A percentile compares a stretch with the other conserved stretches of the same genome.
These are phyloP conservation scores for Trametes cingulata DNA, from an alignment of 768 basidiomycete genomes.

Conservation along the genomic window DNA sequence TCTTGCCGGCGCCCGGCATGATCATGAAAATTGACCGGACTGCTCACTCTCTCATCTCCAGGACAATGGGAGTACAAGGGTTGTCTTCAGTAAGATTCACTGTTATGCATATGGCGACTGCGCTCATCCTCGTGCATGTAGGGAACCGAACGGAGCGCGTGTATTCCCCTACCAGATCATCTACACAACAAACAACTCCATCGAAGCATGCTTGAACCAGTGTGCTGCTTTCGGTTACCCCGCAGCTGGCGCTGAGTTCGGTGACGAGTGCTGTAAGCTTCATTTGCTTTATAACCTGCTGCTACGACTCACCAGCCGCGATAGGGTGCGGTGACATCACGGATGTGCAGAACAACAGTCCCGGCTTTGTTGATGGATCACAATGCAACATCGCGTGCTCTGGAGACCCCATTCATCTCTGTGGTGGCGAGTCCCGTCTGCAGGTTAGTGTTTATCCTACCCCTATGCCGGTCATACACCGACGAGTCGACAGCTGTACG, in stretches of 20 bases:
- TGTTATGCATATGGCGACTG: not conserved
- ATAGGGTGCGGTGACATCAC: slow-evolving; percentile 70
- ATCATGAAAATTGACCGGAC: not conserved
- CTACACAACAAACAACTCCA: slow-evolving; percentile 62
- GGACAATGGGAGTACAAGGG: slow-evolving; percentile 66
- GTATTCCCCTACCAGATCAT: slow-evolving; percentile 64
- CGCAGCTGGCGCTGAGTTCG: slow-evolving; percentile 69
- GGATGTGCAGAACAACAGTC: slow-evolving; percentile 47
- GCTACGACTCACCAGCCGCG: not conserved
- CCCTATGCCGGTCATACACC: no score
- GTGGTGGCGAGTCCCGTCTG: slow-evolving; percentile 59
- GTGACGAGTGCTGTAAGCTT: slow-evolving; percentile 69
- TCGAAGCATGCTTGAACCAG: slow-evolving; percentile 62
- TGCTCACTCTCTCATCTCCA: not conserved
- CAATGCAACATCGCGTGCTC: slow-evolving; percentile 57
- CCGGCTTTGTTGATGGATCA: slow-evolving; percentile 34
- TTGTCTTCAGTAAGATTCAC: slow-evolving; percentile 56
- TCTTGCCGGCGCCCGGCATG: not conserved
- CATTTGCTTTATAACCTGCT: not conserved
- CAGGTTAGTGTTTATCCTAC: slow-evolving; percentile 45
- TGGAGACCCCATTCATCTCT: slow-evolving; percentile 69
- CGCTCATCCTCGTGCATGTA: slow-evolving; percentile 25
- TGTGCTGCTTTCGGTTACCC: slow-evolving; percentile 74
- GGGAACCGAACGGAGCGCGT: slow-evolving; percentile 48
- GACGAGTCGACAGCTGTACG: slow-evolving; percentile 27